Conservation (phyloP, 108 stramenopile species). For the Stephanodiscus minutulus region DNA sequence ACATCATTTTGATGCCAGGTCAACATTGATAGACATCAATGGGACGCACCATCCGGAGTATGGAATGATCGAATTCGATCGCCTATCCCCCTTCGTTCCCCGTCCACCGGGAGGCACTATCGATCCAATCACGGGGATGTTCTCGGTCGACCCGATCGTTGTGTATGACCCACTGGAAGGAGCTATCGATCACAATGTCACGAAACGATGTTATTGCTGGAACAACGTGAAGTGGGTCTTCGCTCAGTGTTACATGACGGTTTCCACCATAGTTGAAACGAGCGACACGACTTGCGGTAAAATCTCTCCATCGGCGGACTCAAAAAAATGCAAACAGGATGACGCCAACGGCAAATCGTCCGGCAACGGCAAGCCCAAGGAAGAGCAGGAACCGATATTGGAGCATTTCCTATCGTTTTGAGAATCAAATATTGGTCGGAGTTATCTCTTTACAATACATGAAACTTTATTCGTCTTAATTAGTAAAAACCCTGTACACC, state of each 20-base stretch:
- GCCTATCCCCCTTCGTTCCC: conserved; percentile 62
- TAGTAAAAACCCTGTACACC: no score
- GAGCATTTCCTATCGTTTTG: conserved; percentile 47
- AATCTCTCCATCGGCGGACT: conserved; percentile 15
- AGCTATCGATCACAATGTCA: conserved; percentile 75
- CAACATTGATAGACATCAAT: conserved; percentile 78
- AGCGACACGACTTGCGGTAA: conserved; percentile 34
- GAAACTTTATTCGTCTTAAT: conserved; percentile 7
- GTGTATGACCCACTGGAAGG: conserved; percentile 88
- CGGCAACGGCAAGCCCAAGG: conserved; percentile 1
- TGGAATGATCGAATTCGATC: conserved; percentile 48
- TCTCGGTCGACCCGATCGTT: conserved; percentile 85
- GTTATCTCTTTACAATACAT: background rate
- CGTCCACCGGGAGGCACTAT: conserved; percentile 67
- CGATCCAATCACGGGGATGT: conserved; percentile 83
- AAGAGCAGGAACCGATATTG: conserved; percentile 28
- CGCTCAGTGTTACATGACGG: conserved; percentile 83
- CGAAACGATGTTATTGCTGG: conserved; percentile 86
- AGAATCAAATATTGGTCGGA: conserved; percentile 1
- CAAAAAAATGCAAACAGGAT: conserved; percentile 1
- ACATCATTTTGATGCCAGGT: conserved; percentile 79
- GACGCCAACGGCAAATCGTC: conserved; percentile 4
- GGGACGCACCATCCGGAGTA: conserved; percentile 55
- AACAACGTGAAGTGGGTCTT: conserved; percentile 81
- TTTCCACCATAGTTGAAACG: conserved; percentile 74